Evolutionary conservation across 306 rosid species (phyloP), one percentile per base, ranked within the genome.

Genomic region (Quillaja saponaria): DNA sequence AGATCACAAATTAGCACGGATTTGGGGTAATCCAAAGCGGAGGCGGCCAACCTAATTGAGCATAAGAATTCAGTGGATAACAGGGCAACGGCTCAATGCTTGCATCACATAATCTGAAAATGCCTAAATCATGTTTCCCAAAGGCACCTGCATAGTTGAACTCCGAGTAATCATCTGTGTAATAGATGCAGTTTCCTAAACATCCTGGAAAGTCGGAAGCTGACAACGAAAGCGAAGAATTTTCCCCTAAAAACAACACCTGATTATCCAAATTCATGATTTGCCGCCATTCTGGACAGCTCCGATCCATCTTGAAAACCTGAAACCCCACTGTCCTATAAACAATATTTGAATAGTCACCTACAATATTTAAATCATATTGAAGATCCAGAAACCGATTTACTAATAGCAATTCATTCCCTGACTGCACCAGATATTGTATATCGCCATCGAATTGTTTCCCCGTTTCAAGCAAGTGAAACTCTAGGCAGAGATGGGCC

Each of bases 1-100:
- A n/a, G n/a, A n/a, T n/a, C n/a, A n/a, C n/a, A 50, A 1, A 49
- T 75, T 13, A 83, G 53, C 79, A 80, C 0, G 95, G 91, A 74
- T 76, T 84, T 0, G 95, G 96, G 0, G 86, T 59, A 55, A 89
- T 62, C 96, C 96, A 88, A 25, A 88, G 61, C 0, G 94, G 94
- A 4, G 82, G 78, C 5, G 76, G 83, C 70, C 80, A 74, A 37
- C 72, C 77, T 0, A 68, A 64, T 13, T 41, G 45, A 37, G 76
- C 63, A 41, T 42, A 61, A 0, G 76, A 73, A 67, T 75, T 71
- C 37, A 72, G 61, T 20, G 70, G 69, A 64, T 76, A 82, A 54
- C 74, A 74, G 1, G 88, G 85, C 49, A 85, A 67, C 2, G 74
- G 71, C 18, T 86, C 82, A 34, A 89, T 65, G 10, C 54, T 72